Base-by-base conservation (phyloP, 2,329 filamentous ascomycete species). In the Penicillium rolfsii region DNA sequence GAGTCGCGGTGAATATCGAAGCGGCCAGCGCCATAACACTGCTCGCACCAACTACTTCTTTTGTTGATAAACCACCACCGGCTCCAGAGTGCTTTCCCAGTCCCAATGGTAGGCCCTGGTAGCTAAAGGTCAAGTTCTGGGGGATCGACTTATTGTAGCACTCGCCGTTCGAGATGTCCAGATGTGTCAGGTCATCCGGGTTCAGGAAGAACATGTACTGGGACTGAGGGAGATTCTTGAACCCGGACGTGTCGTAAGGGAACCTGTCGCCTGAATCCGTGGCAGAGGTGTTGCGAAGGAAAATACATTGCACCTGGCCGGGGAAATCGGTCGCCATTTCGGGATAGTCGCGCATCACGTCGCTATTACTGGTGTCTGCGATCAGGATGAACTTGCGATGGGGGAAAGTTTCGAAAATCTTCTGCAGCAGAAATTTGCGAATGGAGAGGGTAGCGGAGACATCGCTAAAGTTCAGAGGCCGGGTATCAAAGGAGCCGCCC, bases 141-240 rank as follows among this genome's bases (percentile, higher is more conserved):
- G 79, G 74, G 5, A 93, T 83, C 0, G 81, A 83, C 33, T 76
- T 68, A 67, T 92, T 93, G 68, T 86, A 82, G 73, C 90, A 93
- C 60, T 89, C 81, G 1, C 89, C 90, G 48, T 84, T 85, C 2
- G 79, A 81, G 61, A 93, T 86, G 68, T 93, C 89, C 62, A 91
- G 75, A 3, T 82, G 81, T 6, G 70, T 82, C 40, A 93, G 75
- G 67, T 93, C 90, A 73, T 92, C 87, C 1, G 90, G 84, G 19
- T 88, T 83, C 16, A 83, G 79, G 81, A 94, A 93, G 78, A 94
- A 93, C 90, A 93, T 93, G 78, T 91, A 93, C 65, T 80, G 84
- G 35, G 81, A 81, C 73, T 88, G 85, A 54, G 89, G 84, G 46
- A 93, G 72, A 2, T 79, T 83, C 76, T 90, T 80, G 78, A 93